Evolutionary conservation across 2,329 filamentous ascomycete species (phyloP).

Genomic region (Arthrobotrys conoides): DNA sequence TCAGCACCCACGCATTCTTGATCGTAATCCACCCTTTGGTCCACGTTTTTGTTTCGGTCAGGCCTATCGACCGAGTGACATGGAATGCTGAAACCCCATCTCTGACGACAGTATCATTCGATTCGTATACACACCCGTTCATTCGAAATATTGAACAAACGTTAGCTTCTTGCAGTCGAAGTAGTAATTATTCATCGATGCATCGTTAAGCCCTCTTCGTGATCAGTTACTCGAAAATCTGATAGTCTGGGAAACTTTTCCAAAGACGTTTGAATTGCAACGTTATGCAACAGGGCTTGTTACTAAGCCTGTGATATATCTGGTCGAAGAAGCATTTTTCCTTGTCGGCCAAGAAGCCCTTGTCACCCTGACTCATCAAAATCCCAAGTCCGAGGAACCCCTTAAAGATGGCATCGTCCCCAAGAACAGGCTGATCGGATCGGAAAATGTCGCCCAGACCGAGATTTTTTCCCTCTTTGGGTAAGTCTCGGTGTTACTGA

Average conservation of each 20-base stretch:
- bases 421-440: conserved; percentile 42
- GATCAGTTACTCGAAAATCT: not conserved
- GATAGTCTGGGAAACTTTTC: not conserved
- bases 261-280: not conserved
- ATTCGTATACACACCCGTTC: conserved; percentile 23
- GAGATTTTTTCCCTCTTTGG: conserved; percentile 45
- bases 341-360: conserved; percentile 32
- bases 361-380: conserved; percentile 60
- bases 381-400: conserved; percentile 39
- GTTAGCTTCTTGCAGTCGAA: conserved; percentile 6
- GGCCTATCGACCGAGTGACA: conserved; percentile 15
- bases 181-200: not conserved
- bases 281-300: conserved; percentile 27
- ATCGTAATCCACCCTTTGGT: conserved; percentile 22
- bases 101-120: conserved; percentile 27
- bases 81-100: not conserved
- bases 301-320: conserved; percentile 18
- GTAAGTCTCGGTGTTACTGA: conserved; percentile 18
- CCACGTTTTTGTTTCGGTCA: conserved; percentile 39
- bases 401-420: conserved; percentile 12
- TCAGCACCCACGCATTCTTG: conserved; percentile 24
- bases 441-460: conserved; percentile 49
- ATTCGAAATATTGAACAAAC: not conserved
- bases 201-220: not conserved
- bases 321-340: conserved; percentile 27